Conservation (phyloP, 257 asterid species). For the Jacaranda copaia region DNA sequence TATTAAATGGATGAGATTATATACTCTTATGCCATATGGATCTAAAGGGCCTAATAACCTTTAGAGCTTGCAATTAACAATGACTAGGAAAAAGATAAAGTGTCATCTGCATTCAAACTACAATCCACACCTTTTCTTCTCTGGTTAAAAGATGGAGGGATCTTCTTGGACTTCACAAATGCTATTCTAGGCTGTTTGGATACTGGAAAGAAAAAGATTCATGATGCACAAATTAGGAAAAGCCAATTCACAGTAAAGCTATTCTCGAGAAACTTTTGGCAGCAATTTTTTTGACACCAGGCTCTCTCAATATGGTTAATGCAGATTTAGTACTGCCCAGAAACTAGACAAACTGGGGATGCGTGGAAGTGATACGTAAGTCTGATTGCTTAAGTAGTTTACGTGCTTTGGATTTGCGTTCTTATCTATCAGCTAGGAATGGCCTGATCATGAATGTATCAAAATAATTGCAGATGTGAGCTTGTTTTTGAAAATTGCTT, state of each 20-base stretch:
- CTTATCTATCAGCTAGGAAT: constrained; percentile 17
- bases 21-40: neutral
- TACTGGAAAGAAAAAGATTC: neutral
- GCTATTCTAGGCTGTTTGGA: too few relatives aligned
- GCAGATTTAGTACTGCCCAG: constrained; percentile 99
- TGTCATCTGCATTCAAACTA: neutral
- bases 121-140: neutral
- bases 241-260: neutral
- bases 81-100: neutral
- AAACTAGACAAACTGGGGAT: constrained; percentile 97
- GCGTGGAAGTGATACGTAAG: constrained; percentile 99
- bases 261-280: neutral
- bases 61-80: constrained; percentile 7
- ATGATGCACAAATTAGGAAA: constrained; percentile 10
- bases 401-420: constrained; percentile 23
- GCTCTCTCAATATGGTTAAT: constrained; percentile 36
- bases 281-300: constrained; percentile 33
- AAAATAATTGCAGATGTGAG: constrained; percentile 78
- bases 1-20: constrained; percentile 17
- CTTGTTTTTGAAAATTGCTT: constrained; percentile 97
- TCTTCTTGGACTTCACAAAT: too few relatives aligned
- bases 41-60: constrained; percentile 13
- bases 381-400: constrained; percentile 30
- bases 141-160: neutral
- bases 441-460: constrained; percentile 26